These are phyloP conservation scores for Lactarius hatsudake DNA, from an alignment of 768 basidiomycete species.

Conservation along the genomic window DNA sequence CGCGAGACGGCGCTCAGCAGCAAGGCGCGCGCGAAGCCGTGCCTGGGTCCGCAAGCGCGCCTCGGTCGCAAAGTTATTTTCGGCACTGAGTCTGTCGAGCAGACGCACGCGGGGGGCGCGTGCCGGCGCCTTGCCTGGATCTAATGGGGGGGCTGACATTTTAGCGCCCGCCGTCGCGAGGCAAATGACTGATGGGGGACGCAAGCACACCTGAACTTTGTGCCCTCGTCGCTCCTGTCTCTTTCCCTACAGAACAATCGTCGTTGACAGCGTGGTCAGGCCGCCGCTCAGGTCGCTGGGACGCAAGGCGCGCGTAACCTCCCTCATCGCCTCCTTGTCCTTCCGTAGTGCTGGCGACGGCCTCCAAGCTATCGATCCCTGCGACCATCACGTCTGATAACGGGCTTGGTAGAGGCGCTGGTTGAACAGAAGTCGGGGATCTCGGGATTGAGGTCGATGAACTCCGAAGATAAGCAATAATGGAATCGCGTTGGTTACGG, in stretches of 20 bases:
- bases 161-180: slow-evolving; percentile 15
- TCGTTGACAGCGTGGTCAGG: slow-evolving; percentile 10
- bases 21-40: slow-evolving; percentile 21
- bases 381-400: slow-evolving; percentile 3
- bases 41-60: slow-evolving; percentile 25
- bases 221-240: background rate
- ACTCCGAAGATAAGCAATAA: slow-evolving; percentile 45
- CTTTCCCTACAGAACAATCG: slow-evolving; percentile 10
- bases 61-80: slow-evolving; percentile 37
- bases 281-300: background rate
- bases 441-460: slow-evolving; percentile 15
- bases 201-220: background rate
- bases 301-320: background rate
- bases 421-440: background rate
- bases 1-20: slow-evolving; percentile 10
- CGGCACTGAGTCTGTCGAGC: slow-evolving; percentile 43
- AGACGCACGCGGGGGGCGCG: slow-evolving; percentile 38
- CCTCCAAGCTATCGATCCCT: background rate
- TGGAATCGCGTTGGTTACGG: slow-evolving; percentile 45
- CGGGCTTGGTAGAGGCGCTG: background rate
- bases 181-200: slow-evolving; percentile 25
- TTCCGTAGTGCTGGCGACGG: background rate
- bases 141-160: background rate
- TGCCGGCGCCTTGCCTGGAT: slow-evolving; percentile 2
- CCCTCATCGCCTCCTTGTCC: background rate